phyloP scores from a whole-genome alignment of 306 rosid species.

The Cucumis sativus region DNA sequence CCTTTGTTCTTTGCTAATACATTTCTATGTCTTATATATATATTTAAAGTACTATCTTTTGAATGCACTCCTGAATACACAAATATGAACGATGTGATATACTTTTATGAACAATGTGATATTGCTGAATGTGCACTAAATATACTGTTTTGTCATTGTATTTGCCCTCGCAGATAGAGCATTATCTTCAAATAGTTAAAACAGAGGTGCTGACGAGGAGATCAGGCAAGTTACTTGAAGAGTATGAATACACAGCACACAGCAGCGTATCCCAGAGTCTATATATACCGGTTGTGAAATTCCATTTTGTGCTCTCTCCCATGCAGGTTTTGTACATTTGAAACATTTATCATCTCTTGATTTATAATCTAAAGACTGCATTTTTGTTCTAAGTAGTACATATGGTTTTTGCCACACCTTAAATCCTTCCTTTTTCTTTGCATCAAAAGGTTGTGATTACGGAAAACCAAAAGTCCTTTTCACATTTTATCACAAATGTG shows the following conservation, averaged over 20 bases:
- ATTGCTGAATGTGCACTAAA: slow-evolving; percentile 1
- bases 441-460: slow-evolving; percentile 57
- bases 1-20: background rate
- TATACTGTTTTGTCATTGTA: slow-evolving; percentile 3
- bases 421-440: slow-evolving; percentile 8
- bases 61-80: background rate
- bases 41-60: background rate
- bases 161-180: slow-evolving; percentile 60
- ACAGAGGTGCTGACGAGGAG: slow-evolving; percentile 57
- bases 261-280: slow-evolving; percentile 65
- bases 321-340: slow-evolving; percentile 56
- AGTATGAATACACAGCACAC: slow-evolving; percentile 95
- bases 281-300: slow-evolving; percentile 65
- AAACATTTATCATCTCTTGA: background rate
- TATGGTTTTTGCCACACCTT: background rate
- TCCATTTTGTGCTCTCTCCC: slow-evolving; percentile 95
- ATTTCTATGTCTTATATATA: too few species aligned
- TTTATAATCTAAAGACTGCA: background rate
- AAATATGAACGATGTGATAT: background rate
- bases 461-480: slow-evolving; percentile 68
- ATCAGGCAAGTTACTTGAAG: slow-evolving; percentile 53
- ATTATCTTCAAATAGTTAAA: slow-evolving; percentile 91
- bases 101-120: background rate
- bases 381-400: background rate
- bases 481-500: slow-evolving; percentile 85